Evolutionary conservation across 2,329 filamentous ascomycete species (phyloP).

Genomic region (Salinomyces thailandicus): DNA sequence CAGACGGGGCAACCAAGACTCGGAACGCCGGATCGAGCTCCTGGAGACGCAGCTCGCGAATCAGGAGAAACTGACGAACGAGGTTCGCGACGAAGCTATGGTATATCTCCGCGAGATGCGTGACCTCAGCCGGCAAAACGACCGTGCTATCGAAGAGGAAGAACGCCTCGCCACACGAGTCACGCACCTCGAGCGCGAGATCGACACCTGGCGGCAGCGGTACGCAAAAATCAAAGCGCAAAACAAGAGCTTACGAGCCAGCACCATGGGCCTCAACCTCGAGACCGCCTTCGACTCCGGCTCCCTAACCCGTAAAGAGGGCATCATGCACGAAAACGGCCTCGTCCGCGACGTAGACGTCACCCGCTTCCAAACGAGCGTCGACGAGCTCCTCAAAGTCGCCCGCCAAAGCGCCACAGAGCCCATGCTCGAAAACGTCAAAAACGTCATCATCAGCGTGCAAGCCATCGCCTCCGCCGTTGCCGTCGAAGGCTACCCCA

Average conservation of each 20-base stretch:
- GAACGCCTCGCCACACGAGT: conserved; percentile 66
- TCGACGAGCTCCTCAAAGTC: conserved; percentile 76
- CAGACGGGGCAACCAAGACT: conserved; percentile 39
- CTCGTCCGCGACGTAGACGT: conserved; percentile 84
- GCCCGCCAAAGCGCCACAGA: conserved; percentile 65
- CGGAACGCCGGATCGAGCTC: conserved; percentile 49
- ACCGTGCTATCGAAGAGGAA: conserved; percentile 69
- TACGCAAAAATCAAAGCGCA: conserved; percentile 86
- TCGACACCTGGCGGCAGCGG: conserved; percentile 80
- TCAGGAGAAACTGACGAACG: conserved; percentile 74
- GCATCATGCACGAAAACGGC: conserved; percentile 51
- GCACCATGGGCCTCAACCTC: conserved; percentile 65
- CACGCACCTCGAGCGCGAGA: conserved; percentile 65
- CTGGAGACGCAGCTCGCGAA: conserved; percentile 57
- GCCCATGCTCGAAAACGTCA: conserved; percentile 74
- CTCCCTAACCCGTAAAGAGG: conserved; percentile 54
- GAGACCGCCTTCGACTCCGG: conserved; percentile 46
- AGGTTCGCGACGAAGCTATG: conserved; percentile 75
- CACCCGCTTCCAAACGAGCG: conserved; percentile 86
- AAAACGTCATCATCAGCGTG: conserved; percentile 70
- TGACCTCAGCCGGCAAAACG: conserved; percentile 67
- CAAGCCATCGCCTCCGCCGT: conserved; percentile 78
- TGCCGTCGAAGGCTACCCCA: conserved; percentile 30
- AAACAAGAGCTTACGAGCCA: conserved; percentile 66
- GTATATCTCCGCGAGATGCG: conserved; percentile 85